Evolutionary conservation across 257 asterid species (phyloP), one percentile per base, ranked within the genome.

Genomic region (Linderniella brevidens): DNA sequence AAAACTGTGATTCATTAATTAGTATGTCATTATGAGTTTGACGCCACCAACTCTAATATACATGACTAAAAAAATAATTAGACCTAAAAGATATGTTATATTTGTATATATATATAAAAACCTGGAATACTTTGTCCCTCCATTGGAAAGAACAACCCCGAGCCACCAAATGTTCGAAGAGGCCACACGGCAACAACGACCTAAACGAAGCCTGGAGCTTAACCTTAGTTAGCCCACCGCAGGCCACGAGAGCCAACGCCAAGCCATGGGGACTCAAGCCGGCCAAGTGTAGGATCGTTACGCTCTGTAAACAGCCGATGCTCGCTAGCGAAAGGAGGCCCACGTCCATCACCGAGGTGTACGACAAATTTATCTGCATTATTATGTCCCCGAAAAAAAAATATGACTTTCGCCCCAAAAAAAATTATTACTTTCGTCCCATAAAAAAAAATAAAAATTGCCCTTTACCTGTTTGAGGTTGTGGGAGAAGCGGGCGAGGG

Each of bases 391-490:
- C 35, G 45, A n/a, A n/a, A 42, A 12, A 3, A 17, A 4, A 4
- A 16, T 4, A 43, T 20, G 13, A 13, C 8, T 3, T 11, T 5
- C 12, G 12, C 12, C 13, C 12, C 12, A 41, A 11, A 11, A 12
- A 11, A 36, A 5, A 6, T 36, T 36, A 5, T n/a, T 7, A 36
- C 6, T 5, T 7, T 5, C n/a, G n/a, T n/a, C n/a, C n/a, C n/a
- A n/a, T n/a, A n/a, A n/a, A n/a, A n/a, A n/a, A n/a, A n/a, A n/a
- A n/a, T n/a, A n/a, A n/a, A n/a, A n/a, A n/a, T n/a, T n/a, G n/a
- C n/a, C n/a, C n/a, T n/a, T n/a, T 49, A 77, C 94, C 93, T 87
- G 93, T 70, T 72, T 73, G 56, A 87, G 93, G 69, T 87, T 87
- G 53, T 72, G 84, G 58, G 86, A 73, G 53, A 75, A 83, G 61